These are phyloP conservation scores for Epicoccum sorghinum DNA, from an alignment of 2,329 filamentous ascomycete genomes.

Conservation along the genomic window DNA sequence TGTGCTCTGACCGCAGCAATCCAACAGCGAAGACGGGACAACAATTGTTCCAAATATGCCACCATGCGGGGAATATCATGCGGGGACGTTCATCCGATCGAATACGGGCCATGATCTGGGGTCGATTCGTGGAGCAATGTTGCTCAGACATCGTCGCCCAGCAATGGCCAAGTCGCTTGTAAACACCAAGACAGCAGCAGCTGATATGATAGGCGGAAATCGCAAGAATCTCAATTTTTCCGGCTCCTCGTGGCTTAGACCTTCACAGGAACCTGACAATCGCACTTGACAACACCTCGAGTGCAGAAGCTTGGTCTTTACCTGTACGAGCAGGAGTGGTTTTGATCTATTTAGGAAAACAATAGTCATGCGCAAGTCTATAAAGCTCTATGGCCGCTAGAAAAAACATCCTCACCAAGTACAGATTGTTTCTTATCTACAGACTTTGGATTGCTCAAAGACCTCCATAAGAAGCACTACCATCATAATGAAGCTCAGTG, in stretches of 20 bases:
- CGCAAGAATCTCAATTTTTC: slow-evolving; percentile 12
- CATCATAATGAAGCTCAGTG: slow-evolving; percentile 27
- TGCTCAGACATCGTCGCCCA: slow-evolving; percentile 11
- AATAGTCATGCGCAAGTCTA: slow-evolving; percentile 8
- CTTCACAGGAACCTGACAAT: slow-evolving; percentile 14
- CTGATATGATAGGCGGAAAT: slow-evolving; percentile 12
- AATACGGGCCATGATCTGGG: slow-evolving; percentile 12
- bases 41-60: slow-evolving; percentile 1
- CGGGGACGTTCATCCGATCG: slow-evolving; percentile 1
- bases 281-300: slow-evolving; percentile 9
- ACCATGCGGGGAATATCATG: slow-evolving; percentile 8
- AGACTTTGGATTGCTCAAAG: neutral
- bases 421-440: slow-evolving; percentile 10
- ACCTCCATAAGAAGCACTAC: neutral
- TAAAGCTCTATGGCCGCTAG: slow-evolving; percentile 13
- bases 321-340: slow-evolving; percentile 1
- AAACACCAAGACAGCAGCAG: slow-evolving; percentile 13
- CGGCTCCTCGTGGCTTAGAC: slow-evolving; percentile 13
- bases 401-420: slow-evolving; percentile 6
- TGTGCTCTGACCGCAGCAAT: neutral
- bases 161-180: slow-evolving; percentile 14
- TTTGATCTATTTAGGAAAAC: slow-evolving; percentile 1
- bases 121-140: slow-evolving; percentile 21
- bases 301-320: slow-evolving; percentile 4
- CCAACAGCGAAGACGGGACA: slow-evolving; percentile 4